Evolutionary conservation across 345 rosid genomes (phyloP), one percentile per base, ranked within the genome.

Genomic region (Mallotus nudiflorus): DNA sequence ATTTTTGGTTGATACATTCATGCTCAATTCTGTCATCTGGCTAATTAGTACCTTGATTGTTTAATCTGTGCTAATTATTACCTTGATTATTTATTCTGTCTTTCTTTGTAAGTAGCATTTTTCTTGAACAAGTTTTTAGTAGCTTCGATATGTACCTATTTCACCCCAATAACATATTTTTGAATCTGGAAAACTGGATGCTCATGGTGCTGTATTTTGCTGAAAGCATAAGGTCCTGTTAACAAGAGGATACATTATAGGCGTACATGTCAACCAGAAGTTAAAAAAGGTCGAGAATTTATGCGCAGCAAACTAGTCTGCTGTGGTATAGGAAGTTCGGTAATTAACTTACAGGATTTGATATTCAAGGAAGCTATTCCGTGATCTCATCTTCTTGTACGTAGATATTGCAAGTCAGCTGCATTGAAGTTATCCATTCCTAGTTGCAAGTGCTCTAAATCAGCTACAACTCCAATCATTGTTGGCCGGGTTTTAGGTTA

Each of bases 401-500:
- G 31, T 20, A 66, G 20, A 50, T 51, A 54, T 1, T 20, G 52
- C 16, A 65, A 50, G 20, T 10, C 70, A 39, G 66, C 6, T 70
- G 33, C 16, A 31, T 69, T 50, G 62, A 40, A 0, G 29, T 65
- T 2, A 3, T 63, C 52, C 71, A 18, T 20, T 13, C 65, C 60
- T 37, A 50, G 67, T 63, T 72, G 69, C 39, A 72, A 33, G 61
- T 55, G 51, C 63, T 68, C 80, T 42, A 68, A 46, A 39, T 65
- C 42, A 33, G 84, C 70, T 39, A 72, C 67, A 4, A 77, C 74
- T 10, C 66, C 66, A 6, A 37, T 51, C 75, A 74, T 83, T 6
- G 73, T 73, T 28, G 80, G 81, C 16, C 83, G 61, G 11, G 44
- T 53, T 75, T 57, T 68, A 0, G 79, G 68, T 75, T 65, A 15